Evolutionary conservation across 495 filamentous ascomycete species (phyloP).

Genomic region (Penicillium silybi): DNA sequence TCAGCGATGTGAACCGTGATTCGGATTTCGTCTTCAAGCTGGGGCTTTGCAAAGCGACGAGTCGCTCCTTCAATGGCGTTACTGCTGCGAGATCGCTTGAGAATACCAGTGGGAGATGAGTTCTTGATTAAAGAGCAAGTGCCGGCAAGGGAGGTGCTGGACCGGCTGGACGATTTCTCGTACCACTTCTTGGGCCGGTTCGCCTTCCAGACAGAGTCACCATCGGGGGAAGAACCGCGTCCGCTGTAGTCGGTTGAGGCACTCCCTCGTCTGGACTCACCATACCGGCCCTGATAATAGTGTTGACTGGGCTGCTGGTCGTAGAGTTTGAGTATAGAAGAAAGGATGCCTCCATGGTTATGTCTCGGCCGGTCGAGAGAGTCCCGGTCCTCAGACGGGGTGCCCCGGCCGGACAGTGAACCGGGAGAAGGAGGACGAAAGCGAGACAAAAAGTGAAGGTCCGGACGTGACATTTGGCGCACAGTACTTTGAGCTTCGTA

Average conservation of each 20-base stretch:
- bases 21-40: conserved; percentile 64
- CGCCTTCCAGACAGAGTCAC: conserved; percentile 30
- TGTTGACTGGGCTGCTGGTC: conserved; percentile 28
- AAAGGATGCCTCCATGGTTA: conserved; percentile 74
- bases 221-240: conserved; percentile 31
- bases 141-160: conserved; percentile 42
- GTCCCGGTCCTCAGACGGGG: conserved; percentile 56
- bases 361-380: conserved; percentile 61
- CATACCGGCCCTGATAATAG: conserved; percentile 28
- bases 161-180: conserved; percentile 50
- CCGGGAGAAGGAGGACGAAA: conserved; percentile 36
- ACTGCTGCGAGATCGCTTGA: conserved; percentile 46
- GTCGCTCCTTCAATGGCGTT: conserved; percentile 27
- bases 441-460: conserved; percentile 34
- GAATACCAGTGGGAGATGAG: conserved; percentile 32
- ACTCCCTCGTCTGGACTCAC: conserved; percentile 33
- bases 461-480: conserved; percentile 39
- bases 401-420: conserved; percentile 54
- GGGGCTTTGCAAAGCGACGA: conserved; percentile 45
- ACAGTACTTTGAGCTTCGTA: conserved; percentile 34
- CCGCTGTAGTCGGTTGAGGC: conserved; percentile 25
- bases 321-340: conserved; percentile 75
- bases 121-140: conserved; percentile 41
- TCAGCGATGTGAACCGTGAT: conserved; percentile 91
- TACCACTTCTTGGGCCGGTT: conserved; percentile 59